Evolutionary conservation across 345 rosid genomes (phyloP).

Genomic region (Laguncularia racemosa): DNA sequence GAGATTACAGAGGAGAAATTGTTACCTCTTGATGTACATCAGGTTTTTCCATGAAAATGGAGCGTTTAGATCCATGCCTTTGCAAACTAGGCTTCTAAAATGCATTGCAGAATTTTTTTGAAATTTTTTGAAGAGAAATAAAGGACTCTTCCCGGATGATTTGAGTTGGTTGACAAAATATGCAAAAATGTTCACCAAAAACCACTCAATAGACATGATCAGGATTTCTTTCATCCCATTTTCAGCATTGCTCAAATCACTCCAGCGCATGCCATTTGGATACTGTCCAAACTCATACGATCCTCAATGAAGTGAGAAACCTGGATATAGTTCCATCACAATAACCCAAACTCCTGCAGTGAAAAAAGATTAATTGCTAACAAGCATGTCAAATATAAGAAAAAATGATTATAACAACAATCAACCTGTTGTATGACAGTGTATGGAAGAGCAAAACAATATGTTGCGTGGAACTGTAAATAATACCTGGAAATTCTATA

Average conservation of each 20-base stretch:
- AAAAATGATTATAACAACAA: background rate
- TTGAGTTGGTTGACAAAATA: conserved; percentile 54
- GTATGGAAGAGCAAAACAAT: background rate
- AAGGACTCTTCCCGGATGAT: conserved; percentile 48
- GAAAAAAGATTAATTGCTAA: conserved; percentile 1
- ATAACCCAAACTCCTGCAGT: conserved; percentile 57
- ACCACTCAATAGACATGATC: conserved; percentile 69
- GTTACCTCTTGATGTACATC: conserved; percentile 82
- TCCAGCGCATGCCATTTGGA: conserved; percentile 71
- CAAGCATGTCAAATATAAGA: no score
- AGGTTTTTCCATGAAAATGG: conserved; percentile 61
- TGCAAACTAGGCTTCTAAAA: conserved; percentile 41
- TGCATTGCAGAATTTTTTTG: conserved; percentile 27
- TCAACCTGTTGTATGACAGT: no score
- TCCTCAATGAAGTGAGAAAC: conserved; percentile 76
- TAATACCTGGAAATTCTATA: conserved; percentile 61
- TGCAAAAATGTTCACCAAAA: conserved; percentile 47
- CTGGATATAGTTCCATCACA: conserved; percentile 77
- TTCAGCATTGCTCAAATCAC: conserved; percentile 38
- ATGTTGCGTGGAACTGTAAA: background rate
- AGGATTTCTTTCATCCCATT: conserved; percentile 61
- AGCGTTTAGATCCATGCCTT: conserved; percentile 54
- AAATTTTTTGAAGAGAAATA: conserved; percentile 35
- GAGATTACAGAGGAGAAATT: conserved; percentile 2
- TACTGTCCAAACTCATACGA: conserved; percentile 63